Base-by-base conservation (phyloP, 2,329 filamentous ascomycete species). In the Rutstroemia sp. region DNA sequence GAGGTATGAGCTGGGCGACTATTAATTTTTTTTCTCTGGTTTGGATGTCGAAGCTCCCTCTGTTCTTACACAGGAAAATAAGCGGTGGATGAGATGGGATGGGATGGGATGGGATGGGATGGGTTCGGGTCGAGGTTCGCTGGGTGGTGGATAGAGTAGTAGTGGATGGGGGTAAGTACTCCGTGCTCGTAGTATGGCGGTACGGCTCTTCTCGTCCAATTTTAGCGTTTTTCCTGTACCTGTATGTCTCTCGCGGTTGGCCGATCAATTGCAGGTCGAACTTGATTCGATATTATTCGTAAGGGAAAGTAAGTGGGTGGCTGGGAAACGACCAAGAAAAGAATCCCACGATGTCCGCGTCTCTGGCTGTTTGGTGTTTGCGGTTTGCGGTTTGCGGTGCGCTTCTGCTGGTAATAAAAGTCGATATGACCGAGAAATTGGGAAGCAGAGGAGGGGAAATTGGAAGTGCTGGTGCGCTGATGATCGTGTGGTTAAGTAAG, bases 231-330 rank as follows among this genome's bases (percentile, higher is more conserved):
- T 44, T 18, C 23, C 19, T 44, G 27, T 39, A 25, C 9, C 14
- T 19, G 16, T 34, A 3, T 23, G 39, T 21, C 12, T 27, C 34
- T 18, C 21, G 19, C 44, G 25, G 52, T 41, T 54, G 52, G 44
- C 44, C 10, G 52, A 54, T 54, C 44, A 54, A 54, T 54, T 41
- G 19, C 37, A 41, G 10, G 9, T 19, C 10, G 7, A 10, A 27
- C 19, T 41, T 45, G 52, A 34, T 30, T 46, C 21, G 44, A 46
- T 54, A 18, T 54, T 21, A 49, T 54, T 42, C 45, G 52, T 39
- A 54, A 46, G 30, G 25, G 27, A 8, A 16, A 39, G 39, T 48
- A 55, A 48, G 52, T 50, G 46, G 52, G 52, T 55, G 52, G 52
- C 52, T 55, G 52, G 52, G 46, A 21, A 51, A n/a, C 49, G 8